phyloP scores from a whole-genome alignment of 202 grass and related monocot species.

The Tripidium arundinaceum region DNA sequence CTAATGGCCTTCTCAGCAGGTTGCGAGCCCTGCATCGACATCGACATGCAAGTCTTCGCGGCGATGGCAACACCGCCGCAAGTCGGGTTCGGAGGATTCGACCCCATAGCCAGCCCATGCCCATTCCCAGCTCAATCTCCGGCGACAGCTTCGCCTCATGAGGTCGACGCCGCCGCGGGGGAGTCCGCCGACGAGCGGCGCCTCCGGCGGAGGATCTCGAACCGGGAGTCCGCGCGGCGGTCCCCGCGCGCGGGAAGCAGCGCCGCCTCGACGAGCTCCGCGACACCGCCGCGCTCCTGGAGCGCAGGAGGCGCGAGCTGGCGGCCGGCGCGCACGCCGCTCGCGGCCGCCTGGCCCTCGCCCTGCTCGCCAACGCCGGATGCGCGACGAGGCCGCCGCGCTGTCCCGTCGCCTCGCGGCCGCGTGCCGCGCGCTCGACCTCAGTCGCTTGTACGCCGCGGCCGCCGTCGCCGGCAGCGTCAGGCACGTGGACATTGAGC shows the following conservation, averaged over 20 bases:
- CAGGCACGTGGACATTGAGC: constrained; percentile 27
- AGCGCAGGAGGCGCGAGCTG: constrained; percentile 33
- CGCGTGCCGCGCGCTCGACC: not conserved
- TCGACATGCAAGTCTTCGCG: not conserved
- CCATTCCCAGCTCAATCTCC: not conserved
- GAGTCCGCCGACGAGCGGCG: constrained; percentile 15
- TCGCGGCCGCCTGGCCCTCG: not conserved
- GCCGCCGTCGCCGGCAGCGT: not conserved
- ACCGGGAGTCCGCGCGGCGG: constrained; percentile 68
- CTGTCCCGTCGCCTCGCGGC: constrained; percentile 44
- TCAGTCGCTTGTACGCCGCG: constrained; percentile 27
- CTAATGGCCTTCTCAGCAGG: constrained; percentile 13
- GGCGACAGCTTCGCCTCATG: not conserved
- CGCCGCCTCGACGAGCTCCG: constrained; percentile 44
- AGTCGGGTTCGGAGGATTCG: not conserved
- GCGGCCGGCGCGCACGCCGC: not conserved
- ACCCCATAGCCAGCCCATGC: not conserved
- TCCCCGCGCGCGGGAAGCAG: constrained; percentile 66
- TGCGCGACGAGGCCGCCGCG: constrained; percentile 36
- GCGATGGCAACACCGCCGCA: not conserved
- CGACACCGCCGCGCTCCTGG: not conserved
- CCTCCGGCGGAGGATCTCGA: constrained; percentile 62
- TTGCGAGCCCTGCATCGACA: not conserved
- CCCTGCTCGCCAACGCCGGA: constrained; percentile 34
- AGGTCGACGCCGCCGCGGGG: not conserved